Evolutionary conservation across 345 rosid species (phyloP).

Genomic region (Crucihimalaya himalaica): DNA sequence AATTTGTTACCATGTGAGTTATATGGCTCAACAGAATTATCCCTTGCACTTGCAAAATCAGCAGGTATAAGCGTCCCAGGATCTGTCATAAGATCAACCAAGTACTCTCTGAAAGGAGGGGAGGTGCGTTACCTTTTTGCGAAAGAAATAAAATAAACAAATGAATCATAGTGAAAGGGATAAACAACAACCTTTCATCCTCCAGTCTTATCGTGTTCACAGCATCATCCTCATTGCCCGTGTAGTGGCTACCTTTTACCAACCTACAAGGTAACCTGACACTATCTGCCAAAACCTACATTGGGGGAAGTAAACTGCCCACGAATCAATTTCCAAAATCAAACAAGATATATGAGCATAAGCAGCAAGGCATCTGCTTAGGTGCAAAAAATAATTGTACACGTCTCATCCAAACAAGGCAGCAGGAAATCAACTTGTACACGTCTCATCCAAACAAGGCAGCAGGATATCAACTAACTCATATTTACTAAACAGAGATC

Average conservation of each 20-base stretch:
- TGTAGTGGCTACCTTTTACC: constrained; percentile 98
- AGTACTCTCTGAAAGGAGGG: constrained; percentile 78
- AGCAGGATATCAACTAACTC: constrained; percentile 23
- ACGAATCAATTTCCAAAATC: constrained; percentile 7
- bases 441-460: constrained; percentile 14
- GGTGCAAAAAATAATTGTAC: background rate
- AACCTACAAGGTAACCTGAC: constrained; percentile 82
- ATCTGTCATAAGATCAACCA: constrained; percentile 99
- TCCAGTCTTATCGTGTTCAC: constrained; percentile 86
- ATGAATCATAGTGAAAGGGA: constrained; percentile 33
- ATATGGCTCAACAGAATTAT: constrained; percentile 37
- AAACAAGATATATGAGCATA: constrained; percentile 12
- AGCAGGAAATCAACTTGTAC: constrained; percentile 25
- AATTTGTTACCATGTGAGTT: constrained; percentile 52
- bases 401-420: constrained; percentile 14
- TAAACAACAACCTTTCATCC: constrained; percentile 73
- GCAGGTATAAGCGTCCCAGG: constrained; percentile 99
- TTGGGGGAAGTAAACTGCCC: constrained; percentile 36
- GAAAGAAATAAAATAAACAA: background rate
- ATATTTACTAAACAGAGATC: background rate
- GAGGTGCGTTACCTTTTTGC: constrained; percentile 33
- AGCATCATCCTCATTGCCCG: constrained; percentile 98
- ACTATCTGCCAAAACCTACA: constrained; percentile 91
- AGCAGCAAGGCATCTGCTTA: constrained; percentile 18
- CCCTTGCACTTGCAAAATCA: constrained; percentile 53